Evolutionary conservation across 2,329 filamentous ascomycete genomes (phyloP).

Genomic region (Xylaria sp.): DNA sequence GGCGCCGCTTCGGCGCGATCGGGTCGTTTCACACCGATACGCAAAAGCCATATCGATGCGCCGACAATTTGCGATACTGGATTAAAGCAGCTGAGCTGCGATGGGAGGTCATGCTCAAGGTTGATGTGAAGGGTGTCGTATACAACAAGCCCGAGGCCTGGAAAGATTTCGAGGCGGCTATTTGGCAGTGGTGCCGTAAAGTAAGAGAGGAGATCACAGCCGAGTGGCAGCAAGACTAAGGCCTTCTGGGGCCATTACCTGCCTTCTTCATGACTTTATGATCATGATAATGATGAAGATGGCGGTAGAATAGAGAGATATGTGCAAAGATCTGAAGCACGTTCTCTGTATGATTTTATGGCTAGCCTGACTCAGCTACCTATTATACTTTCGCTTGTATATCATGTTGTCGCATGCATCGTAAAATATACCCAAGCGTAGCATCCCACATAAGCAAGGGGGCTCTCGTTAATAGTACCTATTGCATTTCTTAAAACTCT

Average conservation of each 20-base stretch:
- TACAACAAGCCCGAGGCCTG: slow-evolving; percentile 77
- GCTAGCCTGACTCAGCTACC: slow-evolving; percentile 10
- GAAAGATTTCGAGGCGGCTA: slow-evolving; percentile 82
- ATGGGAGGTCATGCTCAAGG: slow-evolving; percentile 85
- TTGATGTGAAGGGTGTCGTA: slow-evolving; percentile 89
- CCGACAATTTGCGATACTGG: slow-evolving; percentile 96
- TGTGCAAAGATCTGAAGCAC: slow-evolving; percentile 6
- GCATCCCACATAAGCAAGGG: slow-evolving; percentile 7
- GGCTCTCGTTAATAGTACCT: not conserved
- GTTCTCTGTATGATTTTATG: slow-evolving; percentile 11
- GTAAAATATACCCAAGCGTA: slow-evolving; percentile 34
- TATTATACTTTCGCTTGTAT: slow-evolving; percentile 31
- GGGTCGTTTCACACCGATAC: slow-evolving; percentile 92
- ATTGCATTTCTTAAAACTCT: not conserved
- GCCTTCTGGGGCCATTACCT: not conserved
- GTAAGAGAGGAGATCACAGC: slow-evolving; percentile 85
- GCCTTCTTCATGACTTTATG: slow-evolving; percentile 25
- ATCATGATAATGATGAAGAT: slow-evolving; percentile 39
- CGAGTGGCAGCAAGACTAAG: slow-evolving; percentile 60
- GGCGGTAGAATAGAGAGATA: slow-evolving; percentile 28
- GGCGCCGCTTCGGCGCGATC: slow-evolving; percentile 88
- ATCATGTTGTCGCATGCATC: slow-evolving; percentile 20
- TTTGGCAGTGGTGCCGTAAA: slow-evolving; percentile 83
- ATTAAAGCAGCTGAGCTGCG: slow-evolving; percentile 93
- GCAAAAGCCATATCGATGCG: slow-evolving; percentile 90